These are phyloP conservation scores for Pichia inconspicua DNA, from an alignment of 1,139 yeast genomes.

Conservation along the genomic window DNA sequence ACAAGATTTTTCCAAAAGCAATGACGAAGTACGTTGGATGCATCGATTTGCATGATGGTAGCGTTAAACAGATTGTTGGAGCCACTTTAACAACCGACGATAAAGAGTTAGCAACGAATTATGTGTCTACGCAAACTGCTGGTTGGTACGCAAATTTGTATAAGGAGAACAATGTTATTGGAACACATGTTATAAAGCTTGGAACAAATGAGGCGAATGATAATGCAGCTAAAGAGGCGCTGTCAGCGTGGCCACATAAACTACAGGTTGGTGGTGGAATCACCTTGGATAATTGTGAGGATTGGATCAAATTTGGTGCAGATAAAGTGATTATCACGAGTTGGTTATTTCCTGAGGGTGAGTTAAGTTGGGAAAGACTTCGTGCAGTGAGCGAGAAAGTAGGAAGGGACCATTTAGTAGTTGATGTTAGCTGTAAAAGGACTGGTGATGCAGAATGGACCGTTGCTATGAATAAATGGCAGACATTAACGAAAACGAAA, in stretches of 20 bases:
- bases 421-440: constrained; percentile 77
- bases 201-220: constrained; percentile 75
- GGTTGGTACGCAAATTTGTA: constrained; percentile 73
- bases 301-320: constrained; percentile 68
- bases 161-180: constrained; percentile 44
- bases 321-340: constrained; percentile 87
- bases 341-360: constrained; percentile 67
- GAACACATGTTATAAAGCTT: constrained; percentile 89
- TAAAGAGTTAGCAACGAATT: constrained; percentile 56
- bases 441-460: constrained; percentile 50
- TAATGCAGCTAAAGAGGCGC: constrained; percentile 70
- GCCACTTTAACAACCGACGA: constrained; percentile 67
- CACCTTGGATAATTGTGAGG: constrained; percentile 57
- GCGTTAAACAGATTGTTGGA: constrained; percentile 95
- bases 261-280: constrained; percentile 95
- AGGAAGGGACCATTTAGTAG: constrained; percentile 66
- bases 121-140: constrained; percentile 70
- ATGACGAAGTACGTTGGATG: constrained; percentile 94
- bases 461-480: constrained; percentile 98
- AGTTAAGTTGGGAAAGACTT: constrained; percentile 51
- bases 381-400: constrained; percentile 39
- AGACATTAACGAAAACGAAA: constrained; percentile 64
- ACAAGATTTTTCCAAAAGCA: too few species aligned
- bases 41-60: constrained; percentile 89
- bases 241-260: constrained; percentile 61